phyloP scores from a whole-genome alignment of 805 yeast species.

The Candida stauntonica region DNA sequence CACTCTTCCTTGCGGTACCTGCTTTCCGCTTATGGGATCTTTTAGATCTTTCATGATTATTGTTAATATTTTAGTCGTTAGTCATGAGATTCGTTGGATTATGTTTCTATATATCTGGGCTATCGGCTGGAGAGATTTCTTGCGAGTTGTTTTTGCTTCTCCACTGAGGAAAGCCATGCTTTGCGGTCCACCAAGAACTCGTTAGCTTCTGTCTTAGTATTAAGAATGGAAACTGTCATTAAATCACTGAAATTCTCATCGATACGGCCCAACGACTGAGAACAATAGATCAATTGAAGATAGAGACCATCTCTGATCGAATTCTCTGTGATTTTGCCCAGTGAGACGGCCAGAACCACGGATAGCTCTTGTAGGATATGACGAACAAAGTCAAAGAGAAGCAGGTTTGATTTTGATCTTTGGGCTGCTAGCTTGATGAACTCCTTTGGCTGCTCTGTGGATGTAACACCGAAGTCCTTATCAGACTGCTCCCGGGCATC shows the following conservation, averaged over 20 bases:
- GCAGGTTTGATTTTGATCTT: constrained; percentile 21
- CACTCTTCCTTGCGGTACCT: too few species aligned
- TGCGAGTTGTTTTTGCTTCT: constrained; percentile 37
- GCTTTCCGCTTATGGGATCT: too few species aligned
- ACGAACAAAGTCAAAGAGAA: constrained; percentile 36
- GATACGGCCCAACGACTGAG: constrained; percentile 74
- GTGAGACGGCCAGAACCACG: constrained; percentile 28
- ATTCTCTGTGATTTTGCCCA: constrained; percentile 33
- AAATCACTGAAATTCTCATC: constrained; percentile 65
- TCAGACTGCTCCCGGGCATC: too few species aligned
- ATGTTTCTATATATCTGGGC: neutral
- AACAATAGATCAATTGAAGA: constrained; percentile 80
- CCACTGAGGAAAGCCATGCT: constrained; percentile 40
- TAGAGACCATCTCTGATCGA: constrained; percentile 60
- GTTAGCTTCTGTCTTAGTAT: constrained; percentile 11
- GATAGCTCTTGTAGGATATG: constrained; percentile 31
- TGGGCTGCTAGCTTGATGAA: constrained; percentile 9
- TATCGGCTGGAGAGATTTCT: constrained; percentile 6
- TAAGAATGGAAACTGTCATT: constrained; percentile 38
- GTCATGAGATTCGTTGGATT: neutral
- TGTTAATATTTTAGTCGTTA: too few species aligned
- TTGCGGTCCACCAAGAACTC: constrained; percentile 28
- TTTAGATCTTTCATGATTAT: too few species aligned
- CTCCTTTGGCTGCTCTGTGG: neutral
- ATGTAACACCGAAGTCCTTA: too few species aligned